These are phyloP conservation scores for Coemansia reversa DNA, from an alignment of 192 early-diverging fungal species.

Conservation along the genomic window DNA sequence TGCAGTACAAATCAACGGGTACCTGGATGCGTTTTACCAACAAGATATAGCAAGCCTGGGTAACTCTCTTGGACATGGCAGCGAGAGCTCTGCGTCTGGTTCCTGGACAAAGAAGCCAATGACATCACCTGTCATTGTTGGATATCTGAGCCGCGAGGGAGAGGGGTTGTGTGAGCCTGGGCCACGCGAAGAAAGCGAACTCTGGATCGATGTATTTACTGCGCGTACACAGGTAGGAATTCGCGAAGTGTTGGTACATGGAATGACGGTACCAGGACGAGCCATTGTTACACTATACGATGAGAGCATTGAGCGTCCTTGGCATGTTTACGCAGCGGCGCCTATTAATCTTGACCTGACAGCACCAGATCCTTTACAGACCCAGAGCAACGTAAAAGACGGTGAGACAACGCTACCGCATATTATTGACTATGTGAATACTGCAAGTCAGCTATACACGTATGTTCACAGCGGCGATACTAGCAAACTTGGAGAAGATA, in stretches of 20 bases:
- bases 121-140: slow-evolving; percentile 26
- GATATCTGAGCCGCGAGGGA: slow-evolving; percentile 52
- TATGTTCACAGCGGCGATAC: slow-evolving; percentile 21
- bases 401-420: slow-evolving; percentile 13
- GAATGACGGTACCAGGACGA: slow-evolving; percentile 16
- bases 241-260: slow-evolving; percentile 24
- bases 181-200: slow-evolving; percentile 32
- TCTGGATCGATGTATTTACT: slow-evolving; percentile 52
- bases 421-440: slow-evolving; percentile 32
- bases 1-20: slow-evolving; percentile 23
- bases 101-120: not conserved
- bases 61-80: not conserved
- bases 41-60: not conserved
- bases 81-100: not conserved
- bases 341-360: slow-evolving; percentile 47
- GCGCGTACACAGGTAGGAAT: slow-evolving; percentile 50
- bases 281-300: slow-evolving; percentile 41
- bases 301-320: slow-evolving; percentile 33
- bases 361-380: not conserved
- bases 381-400: not conserved
- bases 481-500: not conserved
- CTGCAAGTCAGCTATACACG: slow-evolving; percentile 19
- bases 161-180: slow-evolving; percentile 52
- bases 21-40: slow-evolving; percentile 30
- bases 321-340: slow-evolving; percentile 46